Conservation (phyloP, 768 basidiomycete genomes). For the Hypsizygus marmoreus region DNA sequence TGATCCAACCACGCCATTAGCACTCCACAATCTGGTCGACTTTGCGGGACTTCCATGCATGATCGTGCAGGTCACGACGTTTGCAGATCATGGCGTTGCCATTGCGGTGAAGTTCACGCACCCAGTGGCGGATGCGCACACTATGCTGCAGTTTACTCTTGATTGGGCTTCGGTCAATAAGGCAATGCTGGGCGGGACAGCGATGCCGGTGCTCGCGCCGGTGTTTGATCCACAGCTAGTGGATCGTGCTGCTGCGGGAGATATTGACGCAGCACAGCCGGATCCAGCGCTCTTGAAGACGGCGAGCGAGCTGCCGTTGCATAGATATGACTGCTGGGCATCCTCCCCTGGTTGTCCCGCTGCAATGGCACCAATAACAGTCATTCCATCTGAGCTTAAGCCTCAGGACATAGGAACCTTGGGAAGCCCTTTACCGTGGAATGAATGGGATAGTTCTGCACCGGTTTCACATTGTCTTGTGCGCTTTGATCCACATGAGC, state of each 20-base stretch:
- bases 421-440: slow-evolving; percentile 29
- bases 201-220: slow-evolving; percentile 19
- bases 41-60: slow-evolving; percentile 29
- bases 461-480: slow-evolving; percentile 26
- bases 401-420: slow-evolving; percentile 4
- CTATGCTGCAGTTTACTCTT: slow-evolving; percentile 32
- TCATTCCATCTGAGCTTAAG: slow-evolving; percentile 18
- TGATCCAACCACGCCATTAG: slow-evolving; percentile 23
- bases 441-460: slow-evolving; percentile 26
- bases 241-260: slow-evolving; percentile 29
- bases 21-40: slow-evolving; percentile 20
- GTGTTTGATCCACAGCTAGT: slow-evolving; percentile 31
- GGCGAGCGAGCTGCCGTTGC: slow-evolving; percentile 24
- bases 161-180: slow-evolving; percentile 34
- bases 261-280: slow-evolving; percentile 26
- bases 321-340: slow-evolving; percentile 34
- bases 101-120: slow-evolving; percentile 36
- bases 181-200: slow-evolving; percentile 11
- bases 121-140: slow-evolving; percentile 37
- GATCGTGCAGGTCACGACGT: slow-evolving; percentile 34
- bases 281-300: slow-evolving; percentile 22
- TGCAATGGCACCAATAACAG: slow-evolving; percentile 15
- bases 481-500: slow-evolving; percentile 26
- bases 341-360: slow-evolving; percentile 21
- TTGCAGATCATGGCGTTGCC: slow-evolving; percentile 28